Evolutionary conservation across 148 eudicot species (phyloP).

Genomic region (Vaccinium macrocarpon): DNA sequence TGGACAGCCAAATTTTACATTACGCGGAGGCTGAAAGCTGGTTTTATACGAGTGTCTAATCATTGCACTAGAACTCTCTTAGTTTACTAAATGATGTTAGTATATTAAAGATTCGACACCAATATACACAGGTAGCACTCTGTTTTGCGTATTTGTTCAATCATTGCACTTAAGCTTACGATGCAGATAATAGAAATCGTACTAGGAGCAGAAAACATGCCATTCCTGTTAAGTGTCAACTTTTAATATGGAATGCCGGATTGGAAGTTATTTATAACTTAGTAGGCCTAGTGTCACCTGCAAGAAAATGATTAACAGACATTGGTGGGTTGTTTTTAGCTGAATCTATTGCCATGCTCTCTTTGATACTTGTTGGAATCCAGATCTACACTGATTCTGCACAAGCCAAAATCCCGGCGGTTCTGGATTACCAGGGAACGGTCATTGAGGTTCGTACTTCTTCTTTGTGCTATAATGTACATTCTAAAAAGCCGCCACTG

Average conservation of each 20-base stretch:
- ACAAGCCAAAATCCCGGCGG: conserved; percentile 92
- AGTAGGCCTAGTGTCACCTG: background rate
- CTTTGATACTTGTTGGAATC: conserved; percentile 15
- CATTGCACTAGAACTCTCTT: background rate
- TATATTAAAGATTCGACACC: background rate
- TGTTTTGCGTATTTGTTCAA: background rate
- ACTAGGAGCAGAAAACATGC: background rate
- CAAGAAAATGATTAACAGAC: background rate
- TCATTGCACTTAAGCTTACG: background rate
- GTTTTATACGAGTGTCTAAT: background rate
- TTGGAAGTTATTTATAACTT: background rate
- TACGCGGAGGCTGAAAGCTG: background rate
- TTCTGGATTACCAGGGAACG: conserved; percentile 83
- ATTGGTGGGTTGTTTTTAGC: background rate
- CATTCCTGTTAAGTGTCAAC: background rate
- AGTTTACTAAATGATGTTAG: background rate
- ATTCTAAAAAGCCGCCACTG: background rate
- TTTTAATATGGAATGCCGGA: background rate
- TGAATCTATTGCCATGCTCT: background rate
- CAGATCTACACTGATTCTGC: conserved; percentile 97
- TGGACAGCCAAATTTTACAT: background rate
- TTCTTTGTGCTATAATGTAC: background rate
- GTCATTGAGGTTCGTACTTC: conserved; percentile 60
- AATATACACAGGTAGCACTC: background rate
- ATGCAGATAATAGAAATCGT: background rate